A percentile compares a stretch with the other conserved stretches of the same genome.
Evolutionary conservation across 208 protist species (phyloP).

Genomic region (Acanthamoeba royreba): DNA sequence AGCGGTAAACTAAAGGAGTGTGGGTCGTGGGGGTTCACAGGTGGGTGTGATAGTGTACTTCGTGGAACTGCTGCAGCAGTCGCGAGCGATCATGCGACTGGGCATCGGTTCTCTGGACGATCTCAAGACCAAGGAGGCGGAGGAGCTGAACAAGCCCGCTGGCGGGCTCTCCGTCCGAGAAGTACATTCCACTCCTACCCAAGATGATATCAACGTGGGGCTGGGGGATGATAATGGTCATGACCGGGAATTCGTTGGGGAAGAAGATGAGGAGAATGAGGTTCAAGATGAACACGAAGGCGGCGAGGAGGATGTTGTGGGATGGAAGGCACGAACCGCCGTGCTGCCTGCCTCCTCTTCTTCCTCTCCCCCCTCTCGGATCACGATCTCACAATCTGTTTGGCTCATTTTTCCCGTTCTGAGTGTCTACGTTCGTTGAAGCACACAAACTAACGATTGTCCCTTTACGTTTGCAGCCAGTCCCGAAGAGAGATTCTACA

Average conservation of each 20-base stretch:
- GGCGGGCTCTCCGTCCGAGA: neutral
- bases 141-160: neutral
- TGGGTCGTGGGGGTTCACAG: neutral
- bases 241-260: too few relatives aligned
- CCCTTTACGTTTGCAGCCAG: too few relatives aligned
- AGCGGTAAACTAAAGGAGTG: too few relatives aligned
- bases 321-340: slow-evolving; percentile 15
- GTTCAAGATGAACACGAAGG: neutral
- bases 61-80: neutral
- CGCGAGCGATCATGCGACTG: neutral
- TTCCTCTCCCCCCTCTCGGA: neutral
- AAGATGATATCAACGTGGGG: too few relatives aligned
- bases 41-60: neutral
- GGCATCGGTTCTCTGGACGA: neutral
- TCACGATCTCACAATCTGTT: too few relatives aligned
- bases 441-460: neutral
- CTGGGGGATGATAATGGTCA: too few relatives aligned
- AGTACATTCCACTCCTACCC: neutral
- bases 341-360: neutral
- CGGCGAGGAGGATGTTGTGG: neutral
- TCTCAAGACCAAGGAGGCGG: neutral
- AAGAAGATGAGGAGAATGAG: neutral
- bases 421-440: neutral
- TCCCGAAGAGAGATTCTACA: neutral
- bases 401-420: neutral